Evolutionary conservation across 1,284 basidiomycete genomes (phyloP).

Genomic region (Hemileia vastatrix): DNA sequence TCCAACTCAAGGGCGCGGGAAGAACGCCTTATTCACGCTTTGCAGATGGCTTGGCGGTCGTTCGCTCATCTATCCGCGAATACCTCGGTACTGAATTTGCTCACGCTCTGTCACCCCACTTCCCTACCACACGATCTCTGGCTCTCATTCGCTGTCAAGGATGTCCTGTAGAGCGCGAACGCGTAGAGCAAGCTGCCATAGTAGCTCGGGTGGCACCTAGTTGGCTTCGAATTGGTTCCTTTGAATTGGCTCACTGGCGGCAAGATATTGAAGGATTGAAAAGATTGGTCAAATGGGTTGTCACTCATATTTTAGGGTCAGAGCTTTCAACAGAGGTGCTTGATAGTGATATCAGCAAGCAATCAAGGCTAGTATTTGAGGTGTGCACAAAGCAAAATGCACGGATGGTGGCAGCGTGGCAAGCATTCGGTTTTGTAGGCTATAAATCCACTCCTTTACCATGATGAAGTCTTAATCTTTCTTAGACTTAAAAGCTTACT

Average conservation of each 20-base stretch:
- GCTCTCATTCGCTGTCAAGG: conserved; percentile 66
- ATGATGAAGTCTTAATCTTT: too few species aligned
- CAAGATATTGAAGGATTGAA: conserved; percentile 28
- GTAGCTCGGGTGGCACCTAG: conserved; percentile 75
- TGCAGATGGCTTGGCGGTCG: conserved; percentile 40
- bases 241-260: conserved; percentile 58
- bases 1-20: conserved; percentile 42
- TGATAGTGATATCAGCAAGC: background rate
- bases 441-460: background rate
- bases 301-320: background rate
- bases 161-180: conserved; percentile 67
- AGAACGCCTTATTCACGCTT: conserved; percentile 43
- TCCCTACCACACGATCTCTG: conserved; percentile 82
- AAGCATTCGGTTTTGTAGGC: conserved; percentile 47
- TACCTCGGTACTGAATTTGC: conserved; percentile 27
- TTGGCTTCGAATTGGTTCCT: conserved; percentile 85
- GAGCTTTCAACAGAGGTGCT: conserved; percentile 16
- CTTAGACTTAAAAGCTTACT: background rate
- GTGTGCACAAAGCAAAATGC: conserved; percentile 75
- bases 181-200: conserved; percentile 66
- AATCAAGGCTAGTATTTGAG: conserved; percentile 56
- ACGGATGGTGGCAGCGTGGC: conserved; percentile 84
- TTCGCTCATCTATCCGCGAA: conserved; percentile 37
- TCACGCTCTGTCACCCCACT: conserved; percentile 50
- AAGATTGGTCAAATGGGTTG: conserved; percentile 34